phyloP scores from a whole-genome alignment of 441 rosid genomes.

The Metrosideros polymorpha region DNA sequence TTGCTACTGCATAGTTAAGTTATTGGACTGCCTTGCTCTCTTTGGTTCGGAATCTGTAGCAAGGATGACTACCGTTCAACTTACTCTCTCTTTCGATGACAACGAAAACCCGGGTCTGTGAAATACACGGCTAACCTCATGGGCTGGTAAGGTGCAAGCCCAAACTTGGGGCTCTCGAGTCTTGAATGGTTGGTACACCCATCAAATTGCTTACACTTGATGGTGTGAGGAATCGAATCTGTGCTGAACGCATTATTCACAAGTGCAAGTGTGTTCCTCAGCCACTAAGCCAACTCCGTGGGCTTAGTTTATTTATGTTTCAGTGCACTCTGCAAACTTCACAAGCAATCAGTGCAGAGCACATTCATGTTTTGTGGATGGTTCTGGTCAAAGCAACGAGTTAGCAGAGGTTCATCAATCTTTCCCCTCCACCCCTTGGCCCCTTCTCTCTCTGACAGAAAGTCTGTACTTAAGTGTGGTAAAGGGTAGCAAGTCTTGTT shows the following conservation, averaged over 20 bases:
- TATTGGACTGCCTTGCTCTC: not conserved
- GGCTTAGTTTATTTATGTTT: not conserved
- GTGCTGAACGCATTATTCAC: not conserved
- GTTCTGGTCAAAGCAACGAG: not conserved
- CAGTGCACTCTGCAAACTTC: not conserved
- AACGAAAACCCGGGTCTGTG: not conserved
- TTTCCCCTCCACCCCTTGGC: not conserved
- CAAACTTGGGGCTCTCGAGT: not conserved
- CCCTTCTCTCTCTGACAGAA: not conserved
- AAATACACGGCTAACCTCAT: not conserved
- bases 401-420: not conserved
- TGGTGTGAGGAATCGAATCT: not conserved
- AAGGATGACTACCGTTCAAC: not conserved
- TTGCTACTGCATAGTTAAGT: not conserved
- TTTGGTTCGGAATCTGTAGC: not conserved
- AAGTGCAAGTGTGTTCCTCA: not conserved
- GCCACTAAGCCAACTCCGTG: not conserved
- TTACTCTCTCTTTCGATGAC: not conserved
- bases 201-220: not conserved
- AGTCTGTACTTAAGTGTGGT: not conserved
- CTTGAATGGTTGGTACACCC: not conserved
- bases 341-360: not conserved
- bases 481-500: not conserved
- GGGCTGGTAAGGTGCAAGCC: not conserved
- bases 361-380: not conserved